Conservation (phyloP, 306 rosid genomes). For the Castanea crenata region DNA sequence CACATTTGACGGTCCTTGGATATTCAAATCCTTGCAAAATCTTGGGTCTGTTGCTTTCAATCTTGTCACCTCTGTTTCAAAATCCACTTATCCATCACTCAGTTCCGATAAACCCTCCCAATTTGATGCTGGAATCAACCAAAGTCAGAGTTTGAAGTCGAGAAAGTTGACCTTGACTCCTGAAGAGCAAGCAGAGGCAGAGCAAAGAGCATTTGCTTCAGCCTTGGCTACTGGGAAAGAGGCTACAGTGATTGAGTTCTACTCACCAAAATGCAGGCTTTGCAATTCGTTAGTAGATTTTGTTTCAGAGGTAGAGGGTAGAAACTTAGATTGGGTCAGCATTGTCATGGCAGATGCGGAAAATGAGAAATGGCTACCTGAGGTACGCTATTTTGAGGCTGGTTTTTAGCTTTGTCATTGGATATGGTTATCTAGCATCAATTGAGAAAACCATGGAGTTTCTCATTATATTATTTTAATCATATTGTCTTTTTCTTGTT, state of each 20-base stretch:
- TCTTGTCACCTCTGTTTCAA: slow-evolving; percentile 44
- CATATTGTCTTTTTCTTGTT: neutral
- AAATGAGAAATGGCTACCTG: slow-evolving; percentile 84
- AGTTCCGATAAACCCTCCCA: slow-evolving; percentile 29
- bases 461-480: neutral
- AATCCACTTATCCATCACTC: slow-evolving; percentile 30
- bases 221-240: slow-evolving; percentile 75
- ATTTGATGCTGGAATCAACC: slow-evolving; percentile 22
- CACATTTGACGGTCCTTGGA: slow-evolving; percentile 71
- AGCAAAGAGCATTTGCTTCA: slow-evolving; percentile 77
- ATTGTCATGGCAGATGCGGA: slow-evolving; percentile 94
- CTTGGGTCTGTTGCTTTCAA: slow-evolving; percentile 50
- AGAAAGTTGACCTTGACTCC: slow-evolving; percentile 28
- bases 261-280: slow-evolving; percentile 81
- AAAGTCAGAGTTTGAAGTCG: slow-evolving; percentile 26
- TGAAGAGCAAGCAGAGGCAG: slow-evolving; percentile 67
- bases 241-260: slow-evolving; percentile 77
- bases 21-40: slow-evolving; percentile 66
- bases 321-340: slow-evolving; percentile 74
- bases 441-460: neutral
- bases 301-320: slow-evolving; percentile 59
- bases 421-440: neutral
- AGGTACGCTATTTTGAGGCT: slow-evolving; percentile 25
- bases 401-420: neutral
- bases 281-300: slow-evolving; percentile 65